Evolutionary conservation across 106 monocot species (phyloP).

Genomic region (Dendrobium huoshanense): DNA sequence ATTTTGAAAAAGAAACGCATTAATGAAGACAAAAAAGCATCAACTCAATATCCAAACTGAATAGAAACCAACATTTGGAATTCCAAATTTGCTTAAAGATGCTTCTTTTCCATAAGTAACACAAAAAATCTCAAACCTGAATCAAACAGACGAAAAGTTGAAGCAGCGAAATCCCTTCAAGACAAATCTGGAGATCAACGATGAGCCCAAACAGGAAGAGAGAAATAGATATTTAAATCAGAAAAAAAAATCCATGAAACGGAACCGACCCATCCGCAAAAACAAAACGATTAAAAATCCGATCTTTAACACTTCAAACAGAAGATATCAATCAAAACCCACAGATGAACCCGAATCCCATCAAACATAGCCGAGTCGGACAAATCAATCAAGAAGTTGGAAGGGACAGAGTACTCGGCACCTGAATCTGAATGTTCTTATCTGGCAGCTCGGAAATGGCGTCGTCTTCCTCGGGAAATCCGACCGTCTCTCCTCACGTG

Average conservation of each 20-base stretch:
- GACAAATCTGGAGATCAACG: not conserved
- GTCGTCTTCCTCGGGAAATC: not conserved
- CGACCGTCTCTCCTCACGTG: constrained; percentile 2
- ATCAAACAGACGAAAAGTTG: not conserved
- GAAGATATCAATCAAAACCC: no score
- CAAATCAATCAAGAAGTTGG: not conserved
- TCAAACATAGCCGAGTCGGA: no score
- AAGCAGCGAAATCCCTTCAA: no score
- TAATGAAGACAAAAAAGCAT: not conserved
- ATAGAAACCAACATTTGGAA: not conserved
- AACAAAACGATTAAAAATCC: no score
- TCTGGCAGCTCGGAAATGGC: not conserved
- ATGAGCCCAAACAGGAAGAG: not conserved
- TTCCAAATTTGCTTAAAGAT: not conserved
- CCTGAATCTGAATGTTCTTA: constrained; percentile 7
- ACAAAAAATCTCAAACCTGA: no score
- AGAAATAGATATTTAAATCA: no score
- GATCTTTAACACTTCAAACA: no score
- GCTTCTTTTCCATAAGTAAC: not conserved
- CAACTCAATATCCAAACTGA: not conserved
- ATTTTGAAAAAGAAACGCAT: not conserved
- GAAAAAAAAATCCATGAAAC: no score
- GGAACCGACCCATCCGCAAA: no score
- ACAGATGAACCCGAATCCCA: no score
- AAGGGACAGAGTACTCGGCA: not conserved